Evolutionary conservation across 2,329 filamentous ascomycete genomes (phyloP).

Genomic region (Coniochaeta sp.): DNA sequence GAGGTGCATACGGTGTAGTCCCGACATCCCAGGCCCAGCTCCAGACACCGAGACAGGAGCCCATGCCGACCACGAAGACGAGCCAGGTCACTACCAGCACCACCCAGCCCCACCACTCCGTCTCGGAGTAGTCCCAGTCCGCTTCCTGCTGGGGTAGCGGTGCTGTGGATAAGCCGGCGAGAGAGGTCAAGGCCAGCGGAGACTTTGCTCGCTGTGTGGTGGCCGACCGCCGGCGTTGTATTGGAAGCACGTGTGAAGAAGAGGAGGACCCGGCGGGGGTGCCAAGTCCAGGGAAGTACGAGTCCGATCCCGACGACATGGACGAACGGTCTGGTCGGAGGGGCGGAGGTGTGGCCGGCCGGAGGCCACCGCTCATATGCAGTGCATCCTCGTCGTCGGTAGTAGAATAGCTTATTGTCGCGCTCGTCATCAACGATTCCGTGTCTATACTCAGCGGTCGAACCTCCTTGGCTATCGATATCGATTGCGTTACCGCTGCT

Average conservation of each 20-base stretch:
- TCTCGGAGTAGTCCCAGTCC: constrained; percentile 88
- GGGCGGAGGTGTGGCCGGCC: not conserved
- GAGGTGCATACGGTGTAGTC: constrained; percentile 89
- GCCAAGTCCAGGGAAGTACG: constrained; percentile 42
- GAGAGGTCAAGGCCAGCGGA: constrained; percentile 44
- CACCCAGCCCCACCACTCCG: constrained; percentile 97
- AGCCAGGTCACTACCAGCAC: constrained; percentile 87
- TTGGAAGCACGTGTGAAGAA: constrained; percentile 38
- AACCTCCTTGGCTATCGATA: constrained; percentile 11
- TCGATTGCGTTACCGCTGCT: constrained; percentile 4
- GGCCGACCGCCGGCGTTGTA: constrained; percentile 36
- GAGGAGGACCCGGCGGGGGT: constrained; percentile 35
- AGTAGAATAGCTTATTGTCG: constrained; percentile 59
- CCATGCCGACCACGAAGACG: constrained; percentile 95
- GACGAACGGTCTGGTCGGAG: constrained; percentile 30
- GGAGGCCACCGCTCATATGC: constrained; percentile 42
- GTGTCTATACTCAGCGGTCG: not conserved
- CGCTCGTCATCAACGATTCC: constrained; percentile 33
- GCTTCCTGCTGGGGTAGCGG: constrained; percentile 39
- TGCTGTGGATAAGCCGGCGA: constrained; percentile 37
- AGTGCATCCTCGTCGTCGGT: constrained; percentile 79
- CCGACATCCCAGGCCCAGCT: constrained; percentile 99
- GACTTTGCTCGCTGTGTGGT: constrained; percentile 47
- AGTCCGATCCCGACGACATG: constrained; percentile 53
- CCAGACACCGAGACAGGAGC: constrained; percentile 90